phyloP scores from a whole-genome alignment of 2,329 filamentous ascomycete species.

The Apiospora saccharicola region DNA sequence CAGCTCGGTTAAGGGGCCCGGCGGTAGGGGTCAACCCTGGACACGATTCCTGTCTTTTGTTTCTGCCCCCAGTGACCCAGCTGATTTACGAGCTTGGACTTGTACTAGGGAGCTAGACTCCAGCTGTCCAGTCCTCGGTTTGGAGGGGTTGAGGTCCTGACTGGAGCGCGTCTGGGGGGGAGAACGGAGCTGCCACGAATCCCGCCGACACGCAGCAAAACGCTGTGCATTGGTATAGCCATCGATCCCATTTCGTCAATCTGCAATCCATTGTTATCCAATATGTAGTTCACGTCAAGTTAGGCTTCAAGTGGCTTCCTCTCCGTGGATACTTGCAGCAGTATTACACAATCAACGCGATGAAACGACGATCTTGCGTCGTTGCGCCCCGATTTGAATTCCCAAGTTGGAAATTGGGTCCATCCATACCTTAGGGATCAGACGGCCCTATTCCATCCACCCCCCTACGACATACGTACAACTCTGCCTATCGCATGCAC shows the following conservation, averaged over 20 bases:
- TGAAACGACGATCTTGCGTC: conserved; percentile 19
- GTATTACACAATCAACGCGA: conserved; percentile 10
- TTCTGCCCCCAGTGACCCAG: not conserved
- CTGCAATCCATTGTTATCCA: not conserved
- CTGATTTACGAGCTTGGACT: conserved; percentile 14
- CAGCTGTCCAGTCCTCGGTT: not conserved
- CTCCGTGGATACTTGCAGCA: not conserved
- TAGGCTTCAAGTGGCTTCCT: conserved; percentile 3
- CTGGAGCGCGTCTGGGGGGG: conserved; percentile 16
- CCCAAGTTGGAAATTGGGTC: conserved; percentile 2
- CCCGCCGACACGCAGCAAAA: conserved; percentile 6
- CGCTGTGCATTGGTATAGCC: not conserved
- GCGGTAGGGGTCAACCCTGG: conserved; percentile 17
- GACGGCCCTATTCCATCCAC: conserved; percentile 6
- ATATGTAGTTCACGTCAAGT: not conserved
- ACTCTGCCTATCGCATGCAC: conserved; percentile 5
- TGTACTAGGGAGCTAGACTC: not conserved
- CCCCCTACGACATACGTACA: not conserved
- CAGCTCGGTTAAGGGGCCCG: conserved; percentile 19
- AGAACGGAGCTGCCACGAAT: not conserved
- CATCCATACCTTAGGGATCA: not conserved
- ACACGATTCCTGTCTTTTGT: not conserved
- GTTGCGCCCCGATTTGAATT: not conserved
- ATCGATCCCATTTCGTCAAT: conserved; percentile 12
- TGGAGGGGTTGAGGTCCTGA: conserved; percentile 20